Evolutionary conservation across 306 rosid genomes (phyloP), one percentile per base, ranked within the genome.

Genomic region (Sophora flavescens): DNA sequence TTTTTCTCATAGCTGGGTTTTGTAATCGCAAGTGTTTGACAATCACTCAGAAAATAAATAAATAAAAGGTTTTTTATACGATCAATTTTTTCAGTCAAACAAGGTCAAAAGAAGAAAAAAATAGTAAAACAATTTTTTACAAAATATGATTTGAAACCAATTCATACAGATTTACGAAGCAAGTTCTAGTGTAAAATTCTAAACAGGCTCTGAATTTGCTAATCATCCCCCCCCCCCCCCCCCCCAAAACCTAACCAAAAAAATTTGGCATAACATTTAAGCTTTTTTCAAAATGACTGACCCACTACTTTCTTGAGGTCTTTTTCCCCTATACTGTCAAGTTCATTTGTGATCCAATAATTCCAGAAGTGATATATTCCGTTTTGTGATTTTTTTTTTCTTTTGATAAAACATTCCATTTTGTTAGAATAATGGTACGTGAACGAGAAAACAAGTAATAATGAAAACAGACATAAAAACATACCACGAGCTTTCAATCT

Each of bases 51-150:
- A 11, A 75, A 51, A 64, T 65, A 30, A 76, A n/a, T n/a, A n/a
- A n/a, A n/a, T n/a, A 53, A 56, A 53, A 5, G 4, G 12, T 17
- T 30, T 32, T 11, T 45, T 9, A 54, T 41, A 64, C 2, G 6
- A 57, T 64, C 44, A 65, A 45, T 41, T 26, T 7, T 7, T n/a
- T 57, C 13, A 67, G 60, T 77, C 67, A 44, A 41, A 42, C 68
- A 42, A 42, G 50, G 42, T 12, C 17, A 56, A 50, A 58, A 41
- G 9, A 41, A 54, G 54, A 73, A 73, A 38, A 66, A 73, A 73
- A 38, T 51, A 48, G 68, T 4, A 14, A 68, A 47, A 7, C 5
- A 5, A 8, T 15, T n/a, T 68, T 26, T 12, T 8, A 16, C 50
- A 33, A 9, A 52, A 35, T 36, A 18, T 18, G 16, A 51, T 69